Percentiles rank a stretch among this genome's conserved stretches.
phyloP scores from a whole-genome alignment of 805 yeast species.

The Ogataea nitratoaversa region DNA sequence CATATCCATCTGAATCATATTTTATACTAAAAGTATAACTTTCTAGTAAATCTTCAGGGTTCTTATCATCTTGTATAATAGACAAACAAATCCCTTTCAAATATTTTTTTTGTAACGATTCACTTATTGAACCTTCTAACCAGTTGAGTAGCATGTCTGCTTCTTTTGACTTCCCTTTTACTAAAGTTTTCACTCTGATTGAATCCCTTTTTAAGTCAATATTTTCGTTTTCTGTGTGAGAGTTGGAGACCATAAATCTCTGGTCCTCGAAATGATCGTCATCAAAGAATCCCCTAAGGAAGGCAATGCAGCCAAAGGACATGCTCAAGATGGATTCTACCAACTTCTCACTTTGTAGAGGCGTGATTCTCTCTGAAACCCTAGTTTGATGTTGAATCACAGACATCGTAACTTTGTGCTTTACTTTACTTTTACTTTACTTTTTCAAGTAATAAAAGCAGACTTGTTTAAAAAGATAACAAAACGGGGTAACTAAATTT shows the following conservation, averaged over 20 bases:
- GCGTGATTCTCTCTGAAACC: constrained; percentile 19
- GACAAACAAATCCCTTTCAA: constrained; percentile 44
- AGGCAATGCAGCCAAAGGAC: constrained; percentile 56
- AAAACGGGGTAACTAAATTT: too few species aligned
- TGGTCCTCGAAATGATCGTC: constrained; percentile 51
- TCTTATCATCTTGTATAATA: constrained; percentile 37
- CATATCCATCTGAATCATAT: constrained; percentile 31
- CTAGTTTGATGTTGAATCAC: constrained; percentile 8
- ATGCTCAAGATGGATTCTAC: constrained; percentile 46
- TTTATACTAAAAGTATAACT: constrained; percentile 46
- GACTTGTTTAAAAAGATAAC: background rate
- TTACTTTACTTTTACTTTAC: too few species aligned
- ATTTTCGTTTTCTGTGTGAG: constrained; percentile 24
- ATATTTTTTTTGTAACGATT: constrained; percentile 39
- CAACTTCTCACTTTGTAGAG: constrained; percentile 36
- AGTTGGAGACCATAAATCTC: constrained; percentile 32
- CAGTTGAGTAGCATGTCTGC: constrained; percentile 49
- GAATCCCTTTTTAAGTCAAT: constrained; percentile 17
- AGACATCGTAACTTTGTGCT: constrained; percentile 4
- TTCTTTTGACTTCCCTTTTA: constrained; percentile 40
- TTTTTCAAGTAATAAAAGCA: background rate
- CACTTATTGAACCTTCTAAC: constrained; percentile 48
- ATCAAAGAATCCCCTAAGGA: constrained; percentile 52
- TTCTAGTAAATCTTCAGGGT: constrained; percentile 44
- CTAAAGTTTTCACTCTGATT: constrained; percentile 45